Conservation (phyloP, 768 basidiomycete genomes). For the Rhodosporidiobolus sp. region DNA sequence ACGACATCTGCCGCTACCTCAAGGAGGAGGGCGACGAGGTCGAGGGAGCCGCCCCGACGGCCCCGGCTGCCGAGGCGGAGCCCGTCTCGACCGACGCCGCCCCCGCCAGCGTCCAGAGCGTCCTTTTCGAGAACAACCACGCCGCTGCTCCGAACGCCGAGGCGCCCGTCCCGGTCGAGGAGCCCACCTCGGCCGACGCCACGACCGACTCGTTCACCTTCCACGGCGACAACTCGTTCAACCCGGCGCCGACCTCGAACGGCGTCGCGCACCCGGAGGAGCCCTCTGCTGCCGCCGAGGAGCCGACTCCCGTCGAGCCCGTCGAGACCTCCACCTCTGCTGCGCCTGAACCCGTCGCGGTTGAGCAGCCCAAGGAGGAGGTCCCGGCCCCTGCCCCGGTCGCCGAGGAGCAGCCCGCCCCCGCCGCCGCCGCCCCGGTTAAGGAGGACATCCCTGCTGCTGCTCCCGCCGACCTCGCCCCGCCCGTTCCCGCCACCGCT, state of each 20-base stretch:
- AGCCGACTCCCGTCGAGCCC: neutral
- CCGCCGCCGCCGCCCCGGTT: neutral
- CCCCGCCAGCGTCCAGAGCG: conserved; percentile 18
- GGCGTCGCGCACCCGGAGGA: conserved; percentile 3
- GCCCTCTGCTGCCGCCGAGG: neutral
- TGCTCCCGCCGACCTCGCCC: neutral
- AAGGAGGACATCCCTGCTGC: conserved; percentile 27
- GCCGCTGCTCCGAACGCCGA: too few species aligned
- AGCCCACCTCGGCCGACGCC: neutral
- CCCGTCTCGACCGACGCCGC: neutral
- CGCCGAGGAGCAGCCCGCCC: conserved; percentile 14
- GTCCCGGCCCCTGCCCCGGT: neutral
- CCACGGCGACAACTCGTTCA: conserved; percentile 1
- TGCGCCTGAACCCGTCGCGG: neutral
- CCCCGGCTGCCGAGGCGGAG: neutral
- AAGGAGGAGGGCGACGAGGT: conserved; percentile 63
- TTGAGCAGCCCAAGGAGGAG: conserved; percentile 12
- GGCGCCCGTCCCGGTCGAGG: neutral
- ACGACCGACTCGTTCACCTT: conserved; percentile 19
- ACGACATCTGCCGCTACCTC: conserved; percentile 99
- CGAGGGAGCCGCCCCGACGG: conserved; percentile 44
- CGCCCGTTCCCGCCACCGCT: conserved; percentile 29
- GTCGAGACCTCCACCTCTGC: neutral
- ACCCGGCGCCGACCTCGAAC: neutral
- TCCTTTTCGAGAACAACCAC: conserved; percentile 22